Evolutionary conservation across 108 stramenopile species (phyloP), one percentile per base, ranked within the genome.

Genomic region (Fragilaria radians): DNA sequence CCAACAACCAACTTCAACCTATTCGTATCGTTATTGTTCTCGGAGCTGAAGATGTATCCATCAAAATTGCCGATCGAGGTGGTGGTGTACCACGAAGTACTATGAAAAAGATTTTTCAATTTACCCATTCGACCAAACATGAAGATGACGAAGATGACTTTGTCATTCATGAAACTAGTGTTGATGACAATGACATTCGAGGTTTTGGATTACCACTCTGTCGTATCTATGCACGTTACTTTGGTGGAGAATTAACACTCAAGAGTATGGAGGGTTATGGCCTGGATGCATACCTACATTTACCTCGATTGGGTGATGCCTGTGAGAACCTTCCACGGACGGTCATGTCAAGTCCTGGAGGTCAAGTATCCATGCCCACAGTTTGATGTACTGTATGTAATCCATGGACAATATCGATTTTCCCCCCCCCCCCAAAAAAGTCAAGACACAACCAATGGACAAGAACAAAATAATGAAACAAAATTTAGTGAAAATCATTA

Each of bases 231-330:
- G 97, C 97, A 4, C 80, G 99, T 25, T 98, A 98, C 71, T 96
- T 99, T 62, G 97, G 96, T 22, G 99, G 99, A 4, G 99, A 99
- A 67, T 76, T 99, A 24, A 86, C 90, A 18, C 62, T 99, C 22
- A 96, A 96, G 63, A 85, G 86, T 5, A 89, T 97, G 89, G 97
- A 99, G 59, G 99, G 99, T n/a, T 97, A 98, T 63, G 99, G 99
- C 32, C 80, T 98, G 17, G 99, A 99, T 83, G 96, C 96, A 0
- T 99, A 97, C 54, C 56, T 98, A 28, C 91, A 98, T 63, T 63
- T 98, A 25, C 88, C 91, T 9, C 66, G 86, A 26, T 70, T 95
- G 17, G 94, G 94, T 33, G 78, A 80, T 33, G 78, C 77, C 17
- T 91, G 91, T 59, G 94, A 95, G 67, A 89, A 93, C 52, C 68